A percentile compares a stretch with the other conserved stretches of the same genome.
Evolutionary conservation across 164 flowering plant species (phyloP).

Genomic region (Platanus orientalis): DNA sequence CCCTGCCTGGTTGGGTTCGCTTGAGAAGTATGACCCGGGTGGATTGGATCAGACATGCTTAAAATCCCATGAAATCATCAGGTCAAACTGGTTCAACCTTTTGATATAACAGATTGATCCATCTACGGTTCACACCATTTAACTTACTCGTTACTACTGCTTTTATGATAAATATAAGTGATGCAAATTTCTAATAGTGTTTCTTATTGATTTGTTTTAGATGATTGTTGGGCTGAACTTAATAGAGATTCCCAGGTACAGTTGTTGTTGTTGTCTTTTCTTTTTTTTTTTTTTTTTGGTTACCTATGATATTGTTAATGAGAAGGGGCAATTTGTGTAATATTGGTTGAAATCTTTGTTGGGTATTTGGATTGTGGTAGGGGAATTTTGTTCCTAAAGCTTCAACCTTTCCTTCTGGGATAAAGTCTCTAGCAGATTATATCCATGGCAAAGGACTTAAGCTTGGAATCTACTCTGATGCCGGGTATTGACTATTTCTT

Average conservation of each 20-base stretch:
- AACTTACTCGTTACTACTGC: too few relatives aligned
- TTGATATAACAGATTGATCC: too few relatives aligned
- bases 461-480: slow-evolving; percentile 65
- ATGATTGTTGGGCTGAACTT: slow-evolving; percentile 73
- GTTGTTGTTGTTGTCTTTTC: background rate
- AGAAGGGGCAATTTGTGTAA: too few relatives aligned
- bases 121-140: too few relatives aligned
- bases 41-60: too few relatives aligned
- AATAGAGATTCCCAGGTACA: slow-evolving; percentile 53
- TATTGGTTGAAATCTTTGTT: background rate
- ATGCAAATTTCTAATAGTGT: background rate
- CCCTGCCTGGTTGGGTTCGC: too few relatives aligned
- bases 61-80: too few relatives aligned
- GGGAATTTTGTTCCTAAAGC: slow-evolving; percentile 52
- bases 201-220: slow-evolving; percentile 19
- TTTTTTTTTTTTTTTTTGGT: too few relatives aligned
- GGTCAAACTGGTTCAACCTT: too few relatives aligned
- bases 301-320: too few relatives aligned
- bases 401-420: slow-evolving; percentile 60
- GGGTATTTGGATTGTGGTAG: slow-evolving; percentile 21
- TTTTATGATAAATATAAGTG: background rate
- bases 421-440: slow-evolving; percentile 66
- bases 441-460: slow-evolving; percentile 65
- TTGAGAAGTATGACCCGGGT: too few relatives aligned
- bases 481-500: slow-evolving; percentile 38